These are phyloP conservation scores for Trichosporon asahii DNA, from an alignment of 1,284 basidiomycete species.

Conservation along the genomic window DNA sequence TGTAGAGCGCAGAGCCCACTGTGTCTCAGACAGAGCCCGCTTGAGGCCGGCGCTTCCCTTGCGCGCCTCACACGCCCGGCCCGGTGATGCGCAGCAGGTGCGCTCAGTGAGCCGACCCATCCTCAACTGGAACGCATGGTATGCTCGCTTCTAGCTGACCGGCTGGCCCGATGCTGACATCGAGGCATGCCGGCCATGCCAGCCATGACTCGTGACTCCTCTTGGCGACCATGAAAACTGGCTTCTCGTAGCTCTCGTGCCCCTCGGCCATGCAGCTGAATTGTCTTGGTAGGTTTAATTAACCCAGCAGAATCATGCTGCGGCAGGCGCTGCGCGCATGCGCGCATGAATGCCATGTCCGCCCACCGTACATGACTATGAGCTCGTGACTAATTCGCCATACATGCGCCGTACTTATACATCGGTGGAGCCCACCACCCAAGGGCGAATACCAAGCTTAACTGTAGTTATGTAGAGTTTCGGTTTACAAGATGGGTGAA, in stretches of 20 bases:
- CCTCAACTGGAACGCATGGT: not conserved
- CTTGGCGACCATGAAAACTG: too few species aligned
- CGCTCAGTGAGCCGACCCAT: not conserved
- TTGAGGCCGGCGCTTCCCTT: not conserved
- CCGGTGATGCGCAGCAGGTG: not conserved
- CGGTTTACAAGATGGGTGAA: not conserved
- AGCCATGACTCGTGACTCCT: not conserved
- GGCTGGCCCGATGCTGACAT: not conserved
- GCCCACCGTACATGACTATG: not conserved
- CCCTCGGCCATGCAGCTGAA: not conserved
- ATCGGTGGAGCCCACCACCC: not conserved
- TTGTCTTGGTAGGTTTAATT: not conserved
- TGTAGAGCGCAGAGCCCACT: not conserved
- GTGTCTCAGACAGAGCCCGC: not conserved
- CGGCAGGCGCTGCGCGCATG: not conserved
- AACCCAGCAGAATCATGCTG: not conserved
- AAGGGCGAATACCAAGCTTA: not conserved
- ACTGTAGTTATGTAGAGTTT: not conserved
- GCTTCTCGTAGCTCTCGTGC: not conserved
- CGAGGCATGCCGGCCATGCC: not conserved
- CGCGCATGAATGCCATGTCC: not conserved
- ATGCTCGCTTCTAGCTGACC: not conserved
- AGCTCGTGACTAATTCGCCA: not conserved
- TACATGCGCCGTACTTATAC: too few species aligned
- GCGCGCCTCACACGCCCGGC: not conserved